Base-by-base conservation (phyloP, 23 red algal genomes). In the Gracilaria domingensis region DNA sequence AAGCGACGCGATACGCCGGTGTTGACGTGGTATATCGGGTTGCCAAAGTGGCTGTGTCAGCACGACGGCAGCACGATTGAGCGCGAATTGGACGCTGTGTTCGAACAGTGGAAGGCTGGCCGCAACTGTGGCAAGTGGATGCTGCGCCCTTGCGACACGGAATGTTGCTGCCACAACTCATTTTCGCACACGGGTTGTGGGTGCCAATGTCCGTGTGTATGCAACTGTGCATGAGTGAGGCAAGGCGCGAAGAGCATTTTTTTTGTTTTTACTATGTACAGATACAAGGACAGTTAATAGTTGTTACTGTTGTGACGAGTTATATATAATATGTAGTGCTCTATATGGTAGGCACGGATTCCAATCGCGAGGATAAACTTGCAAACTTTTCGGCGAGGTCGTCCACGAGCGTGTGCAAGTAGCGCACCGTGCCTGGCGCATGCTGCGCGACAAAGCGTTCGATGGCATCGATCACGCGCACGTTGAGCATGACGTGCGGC, bases 341-440 rank as follows among this genome's bases (percentile, higher is more conserved):
- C 64, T 69, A 69, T 50, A 77, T 51, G 21, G 4, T 77, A 50
- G 39, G 72, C 45, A 77, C 42, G 29, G 72, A 77, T 77, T 77
- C 72, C 9, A 77, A 51, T 45, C 34, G 72, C 30, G 42, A 77
- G 35, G 72, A 39, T 77, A 77, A 77, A 77, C 72, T 77, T 45
- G 13, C 72, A 80, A 90, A 90, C 29, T 70, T 90, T 69, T 80
- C 75, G 40, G 87, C 81, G n/a, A 90, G 72, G 54, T 90, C 56
- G 2, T 71, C 17, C 0, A 90, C 74, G 35, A 90, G 87, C 49
- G 53, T 48, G 14, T 69, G 12, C 1, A 90, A 39, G 33, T 77
- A 90, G 17, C 71, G 71, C 49, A 64, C 77, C 12, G 87, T 90
- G 36, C 87, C 87, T 35, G 87, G 71, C 11, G 87, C 87, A 4